phyloP scores from a whole-genome alignment of 352 stramenopile species.

The Phytopythium montanum region DNA sequence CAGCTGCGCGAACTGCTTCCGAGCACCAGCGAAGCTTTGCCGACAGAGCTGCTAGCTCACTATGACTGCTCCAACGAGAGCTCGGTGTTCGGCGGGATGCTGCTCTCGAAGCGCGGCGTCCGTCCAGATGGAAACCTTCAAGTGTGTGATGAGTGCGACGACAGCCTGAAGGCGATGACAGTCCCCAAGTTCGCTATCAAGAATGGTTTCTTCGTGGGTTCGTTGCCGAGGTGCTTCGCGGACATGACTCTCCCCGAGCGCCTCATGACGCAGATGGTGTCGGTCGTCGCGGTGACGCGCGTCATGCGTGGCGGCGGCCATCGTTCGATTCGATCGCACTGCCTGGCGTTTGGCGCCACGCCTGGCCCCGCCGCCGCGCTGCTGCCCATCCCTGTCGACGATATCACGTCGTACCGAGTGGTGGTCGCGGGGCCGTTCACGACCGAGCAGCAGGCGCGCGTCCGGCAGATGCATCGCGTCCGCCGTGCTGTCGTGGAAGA shows the following conservation, averaged over 20 bases:
- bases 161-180: background rate
- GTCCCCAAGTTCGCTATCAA: slow-evolving; percentile 20
- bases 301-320: slow-evolving; percentile 14
- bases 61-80: slow-evolving; percentile 5
- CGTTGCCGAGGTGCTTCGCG: background rate
- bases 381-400: slow-evolving; percentile 10
- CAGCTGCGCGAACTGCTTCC: too few relatives aligned
- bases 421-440: slow-evolving; percentile 18
- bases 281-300: background rate
- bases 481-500: background rate
- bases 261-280: slow-evolving; percentile 14
- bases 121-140: background rate
- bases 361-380: slow-evolving; percentile 13
- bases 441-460: slow-evolving; percentile 6
- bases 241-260: background rate
- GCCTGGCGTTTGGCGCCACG: slow-evolving; percentile 16
- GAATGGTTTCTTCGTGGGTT: slow-evolving; percentile 19
- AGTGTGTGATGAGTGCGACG: slow-evolving; percentile 7
- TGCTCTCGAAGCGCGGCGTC: slow-evolving; percentile 11
- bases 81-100: background rate
- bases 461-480: slow-evolving; percentile 11
- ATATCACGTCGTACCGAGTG: slow-evolving; percentile 11
- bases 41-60: background rate
- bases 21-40: background rate
- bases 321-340: slow-evolving; percentile 15